phyloP scores from a whole-genome alignment of 805 yeast species.

The Grigorovia yakushimaensis region DNA sequence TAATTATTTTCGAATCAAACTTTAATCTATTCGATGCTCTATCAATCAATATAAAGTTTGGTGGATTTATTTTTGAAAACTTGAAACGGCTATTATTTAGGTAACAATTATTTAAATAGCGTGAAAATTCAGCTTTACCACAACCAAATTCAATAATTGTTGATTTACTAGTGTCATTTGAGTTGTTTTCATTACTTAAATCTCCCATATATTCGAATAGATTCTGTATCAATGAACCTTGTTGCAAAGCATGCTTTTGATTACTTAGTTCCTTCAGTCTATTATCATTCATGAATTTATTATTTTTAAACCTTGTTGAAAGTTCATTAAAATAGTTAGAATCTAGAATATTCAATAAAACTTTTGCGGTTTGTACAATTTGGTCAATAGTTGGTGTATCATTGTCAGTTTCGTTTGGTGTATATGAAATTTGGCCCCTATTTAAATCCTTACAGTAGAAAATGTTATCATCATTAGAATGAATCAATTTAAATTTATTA shows the following conservation, averaged over 20 bases:
- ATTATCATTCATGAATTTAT: constrained; percentile 22
- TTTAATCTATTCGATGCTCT: constrained; percentile 72
- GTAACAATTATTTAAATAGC: constrained; percentile 39
- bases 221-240: constrained; percentile 68
- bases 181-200: not conserved
- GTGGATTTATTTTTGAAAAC: constrained; percentile 2
- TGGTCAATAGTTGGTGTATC: not conserved
- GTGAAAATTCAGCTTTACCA: constrained; percentile 76
- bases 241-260: constrained; percentile 75
- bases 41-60: constrained; percentile 55
- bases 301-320: constrained; percentile 1
- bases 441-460: constrained; percentile 50
- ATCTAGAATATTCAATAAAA: not conserved
- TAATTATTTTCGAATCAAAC: constrained; percentile 55
- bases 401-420: no score
- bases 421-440: not conserved
- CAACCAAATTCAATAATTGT: constrained; percentile 64
- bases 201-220: constrained; percentile 30
- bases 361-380: not conserved
- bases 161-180: no score
- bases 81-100: not conserved
- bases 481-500: constrained; percentile 33
- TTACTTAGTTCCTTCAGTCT: constrained; percentile 41
- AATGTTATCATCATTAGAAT: constrained; percentile 27
- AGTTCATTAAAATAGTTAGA: not conserved